Base-by-base conservation (phyloP, 768 basidiomycete genomes). In the Tephrocybe sp. region DNA sequence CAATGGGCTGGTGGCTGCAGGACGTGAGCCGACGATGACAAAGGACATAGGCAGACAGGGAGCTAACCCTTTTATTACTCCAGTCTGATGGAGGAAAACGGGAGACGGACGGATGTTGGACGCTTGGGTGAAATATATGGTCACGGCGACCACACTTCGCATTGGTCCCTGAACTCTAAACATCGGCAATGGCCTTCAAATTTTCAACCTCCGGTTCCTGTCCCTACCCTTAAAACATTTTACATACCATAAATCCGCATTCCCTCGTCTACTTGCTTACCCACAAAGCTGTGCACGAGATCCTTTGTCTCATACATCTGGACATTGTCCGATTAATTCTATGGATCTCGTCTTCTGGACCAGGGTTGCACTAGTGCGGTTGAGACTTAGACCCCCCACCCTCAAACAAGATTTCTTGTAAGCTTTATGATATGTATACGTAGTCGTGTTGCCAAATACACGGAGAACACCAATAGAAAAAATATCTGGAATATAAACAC, bases 1-100 rank as follows among this genome's bases (percentile, higher is more conserved):
- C 88, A 91, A 81, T 77, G 74, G 78, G 80, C 77, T 74, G 68
- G 64, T 71, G 74, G 78, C 66, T 66, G 62, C 48, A 53, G 46
- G 41, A 37, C 48, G 51, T 62, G 48, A 48, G 59, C n/a, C n/a
- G n/a, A 53, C 50, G 36, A 45, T 42, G 56, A 59, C 54, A 57
- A 41, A 50, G 56, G 61, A 39, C n/a, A n/a, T 18, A 56, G 46
- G 59, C 42, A 49, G 5, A 12, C 60, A 42, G 44, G 53, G 59
- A 53, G 63, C 68, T 55, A 57, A 77, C 79, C 79, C 73, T 81
- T 79, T 81, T 75, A 69, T 69, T 64, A 65, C 69, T 72, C 72
- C 69, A 69, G 68, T 63, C 62, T 66, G 62, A 57, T 59, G 64
- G 62, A 61, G 64, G 66, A 56, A 63, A 64, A 62, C 56, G 57